phyloP scores from a whole-genome alignment of 1,284 basidiomycete genomes.

The Paramarasmius palmivorus region DNA sequence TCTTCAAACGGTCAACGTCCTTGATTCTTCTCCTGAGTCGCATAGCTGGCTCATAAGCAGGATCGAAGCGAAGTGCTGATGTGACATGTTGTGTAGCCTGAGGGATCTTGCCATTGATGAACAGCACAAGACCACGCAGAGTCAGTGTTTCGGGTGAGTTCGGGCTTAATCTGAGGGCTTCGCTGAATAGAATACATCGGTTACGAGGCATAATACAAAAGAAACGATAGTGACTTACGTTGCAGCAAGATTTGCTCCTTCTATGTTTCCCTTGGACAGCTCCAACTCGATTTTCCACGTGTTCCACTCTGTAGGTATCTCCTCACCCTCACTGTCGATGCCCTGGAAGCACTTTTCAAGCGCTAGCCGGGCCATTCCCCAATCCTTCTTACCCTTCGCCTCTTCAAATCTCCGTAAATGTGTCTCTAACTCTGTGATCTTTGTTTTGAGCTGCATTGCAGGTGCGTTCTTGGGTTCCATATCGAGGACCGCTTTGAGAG shows the following conservation, averaged over 20 bases:
- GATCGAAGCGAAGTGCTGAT: constrained; percentile 79
- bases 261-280: constrained; percentile 67
- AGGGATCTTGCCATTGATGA: constrained; percentile 71
- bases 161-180: constrained; percentile 70
- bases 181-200: constrained; percentile 52
- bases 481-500: constrained; percentile 54
- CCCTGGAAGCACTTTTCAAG: constrained; percentile 71
- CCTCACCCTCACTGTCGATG: constrained; percentile 72
- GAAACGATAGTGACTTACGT: too few species aligned
- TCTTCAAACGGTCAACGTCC: constrained; percentile 80
- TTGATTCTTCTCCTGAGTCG: constrained; percentile 75
- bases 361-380: constrained; percentile 68
- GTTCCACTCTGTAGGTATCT: constrained; percentile 76
- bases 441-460: constrained; percentile 60
- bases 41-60: constrained; percentile 72
- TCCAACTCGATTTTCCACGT: constrained; percentile 80
- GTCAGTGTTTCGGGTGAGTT: constrained; percentile 83
- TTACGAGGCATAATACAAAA: too few species aligned
- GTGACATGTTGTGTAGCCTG: constrained; percentile 74
- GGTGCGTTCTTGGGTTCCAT: constrained; percentile 57
- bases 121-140: constrained; percentile 78
- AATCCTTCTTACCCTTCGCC: constrained; percentile 62
- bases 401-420: constrained; percentile 66
- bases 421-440: constrained; percentile 59
- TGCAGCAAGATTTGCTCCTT: constrained; percentile 68